A percentile compares a stretch with the other conserved stretches of the same genome.
Evolutionary conservation across 2,329 filamentous ascomycete genomes (phyloP).

Genomic region (Neonectria ditissima): DNA sequence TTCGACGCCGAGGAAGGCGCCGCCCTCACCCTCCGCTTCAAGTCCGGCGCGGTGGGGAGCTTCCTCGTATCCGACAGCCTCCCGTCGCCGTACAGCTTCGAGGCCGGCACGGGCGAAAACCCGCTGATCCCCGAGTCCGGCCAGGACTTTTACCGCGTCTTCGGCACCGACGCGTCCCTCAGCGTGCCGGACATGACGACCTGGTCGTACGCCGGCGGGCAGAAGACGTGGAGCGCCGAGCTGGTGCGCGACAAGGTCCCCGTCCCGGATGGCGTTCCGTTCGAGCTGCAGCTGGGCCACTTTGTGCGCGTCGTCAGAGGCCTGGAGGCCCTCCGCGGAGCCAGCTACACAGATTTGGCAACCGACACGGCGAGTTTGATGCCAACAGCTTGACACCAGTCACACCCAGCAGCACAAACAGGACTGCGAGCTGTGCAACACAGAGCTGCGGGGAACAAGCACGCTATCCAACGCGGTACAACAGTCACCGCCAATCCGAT

Average conservation of each 20-base stretch:
- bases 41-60: conserved; percentile 65
- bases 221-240: conserved; percentile 57
- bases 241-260: conserved; percentile 47
- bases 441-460: neutral
- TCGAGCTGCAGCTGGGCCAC: conserved; percentile 64
- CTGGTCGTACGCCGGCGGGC: conserved; percentile 56
- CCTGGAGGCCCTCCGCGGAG: conserved; percentile 44
- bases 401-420: too few species aligned
- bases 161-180: conserved; percentile 62
- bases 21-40: conserved; percentile 65
- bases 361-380: neutral
- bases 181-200: conserved; percentile 66
- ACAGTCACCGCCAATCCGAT: neutral
- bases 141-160: conserved; percentile 65
- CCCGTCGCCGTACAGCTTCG: conserved; percentile 65
- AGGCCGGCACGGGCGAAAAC: conserved; percentile 70
- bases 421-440: too few species aligned
- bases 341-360: too few species aligned
- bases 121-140: conserved; percentile 59
- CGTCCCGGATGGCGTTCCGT: conserved; percentile 52
- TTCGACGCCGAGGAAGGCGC: conserved; percentile 68
- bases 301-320: conserved; percentile 62
- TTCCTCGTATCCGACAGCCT: conserved; percentile 67
- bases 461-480: neutral
- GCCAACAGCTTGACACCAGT: neutral